Evolutionary conservation across 768 basidiomycete species (phyloP).

Genomic region (Symmetrospora coprosmae): DNA sequence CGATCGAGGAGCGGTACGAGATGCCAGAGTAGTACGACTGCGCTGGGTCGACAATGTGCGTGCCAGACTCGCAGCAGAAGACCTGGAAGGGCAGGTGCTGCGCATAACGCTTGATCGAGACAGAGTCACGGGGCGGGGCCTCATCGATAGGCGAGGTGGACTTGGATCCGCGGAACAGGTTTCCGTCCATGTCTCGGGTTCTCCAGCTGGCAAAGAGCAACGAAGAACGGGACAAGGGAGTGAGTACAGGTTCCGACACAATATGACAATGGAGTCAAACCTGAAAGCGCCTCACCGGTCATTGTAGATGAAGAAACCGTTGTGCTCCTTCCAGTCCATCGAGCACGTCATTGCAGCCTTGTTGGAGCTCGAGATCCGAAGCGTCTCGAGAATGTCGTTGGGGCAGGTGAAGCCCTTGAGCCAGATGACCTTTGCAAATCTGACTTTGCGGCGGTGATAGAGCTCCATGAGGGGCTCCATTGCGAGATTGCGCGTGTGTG

Average conservation of each 20-base stretch:
- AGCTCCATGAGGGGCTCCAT: conserved; percentile 81
- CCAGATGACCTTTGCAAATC: conserved; percentile 86
- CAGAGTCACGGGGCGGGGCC: conserved; percentile 77
- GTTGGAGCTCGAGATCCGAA: conserved; percentile 76
- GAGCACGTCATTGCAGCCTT: conserved; percentile 97
- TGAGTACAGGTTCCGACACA: neutral
- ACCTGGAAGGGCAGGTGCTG: conserved; percentile 94
- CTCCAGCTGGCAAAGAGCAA: conserved; percentile 48
- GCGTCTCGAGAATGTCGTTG: conserved; percentile 89
- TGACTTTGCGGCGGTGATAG: conserved; percentile 56
- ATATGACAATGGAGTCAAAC: neutral
- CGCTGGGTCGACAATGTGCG: conserved; percentile 86
- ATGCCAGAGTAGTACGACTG: conserved; percentile 92
- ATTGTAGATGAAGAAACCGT: conserved; percentile 94
- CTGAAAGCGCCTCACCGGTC: conserved; percentile 52
- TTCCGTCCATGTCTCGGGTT: conserved; percentile 92
- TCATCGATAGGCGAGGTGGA: conserved; percentile 79
- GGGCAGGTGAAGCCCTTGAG: conserved; percentile 98
- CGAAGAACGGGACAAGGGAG: neutral
- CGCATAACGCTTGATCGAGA: conserved; percentile 66
- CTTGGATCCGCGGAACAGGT: conserved; percentile 92
- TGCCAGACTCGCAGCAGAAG: conserved; percentile 96
- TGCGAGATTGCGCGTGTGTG: conserved; percentile 79
- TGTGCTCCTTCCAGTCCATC: conserved; percentile 99
- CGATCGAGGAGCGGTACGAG: conserved; percentile 61